Percentiles rank a stretch among this genome's conserved stretches.
Conservation (phyloP, 768 basidiomycete species). For the Infundibulicybe gibba region DNA sequence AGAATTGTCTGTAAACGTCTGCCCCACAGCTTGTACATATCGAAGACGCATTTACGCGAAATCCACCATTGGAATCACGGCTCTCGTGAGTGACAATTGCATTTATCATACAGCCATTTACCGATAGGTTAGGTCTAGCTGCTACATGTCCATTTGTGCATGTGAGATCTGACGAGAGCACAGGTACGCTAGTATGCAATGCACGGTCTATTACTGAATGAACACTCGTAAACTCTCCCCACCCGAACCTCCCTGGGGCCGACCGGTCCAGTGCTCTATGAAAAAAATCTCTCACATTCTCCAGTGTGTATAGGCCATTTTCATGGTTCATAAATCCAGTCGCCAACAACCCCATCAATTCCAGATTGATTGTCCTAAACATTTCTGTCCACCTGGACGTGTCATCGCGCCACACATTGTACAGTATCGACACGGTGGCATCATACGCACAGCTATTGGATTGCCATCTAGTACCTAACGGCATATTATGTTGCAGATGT, state of each 20-base stretch:
- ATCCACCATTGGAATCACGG: too few relatives aligned
- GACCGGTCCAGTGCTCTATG: neutral
- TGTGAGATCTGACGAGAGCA: too few relatives aligned
- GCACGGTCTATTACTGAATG: too few relatives aligned
- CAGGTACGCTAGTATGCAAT: too few relatives aligned
- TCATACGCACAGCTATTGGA: slow-evolving; percentile 29
- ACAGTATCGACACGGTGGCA: slow-evolving; percentile 16
- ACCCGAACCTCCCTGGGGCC: neutral
- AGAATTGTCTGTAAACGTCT: too few relatives aligned
- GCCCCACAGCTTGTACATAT: too few relatives aligned
- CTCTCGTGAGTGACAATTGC: too few relatives aligned
- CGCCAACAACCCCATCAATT: neutral
- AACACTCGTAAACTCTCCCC: too few relatives aligned
- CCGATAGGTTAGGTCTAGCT: too few relatives aligned
- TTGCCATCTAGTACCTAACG: slow-evolving; percentile 13
- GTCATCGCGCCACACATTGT: slow-evolving; percentile 13
- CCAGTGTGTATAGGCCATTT: neutral
- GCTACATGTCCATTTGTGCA: too few relatives aligned
- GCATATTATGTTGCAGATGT: neutral
- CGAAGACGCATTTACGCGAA: too few relatives aligned
- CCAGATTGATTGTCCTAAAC: neutral
- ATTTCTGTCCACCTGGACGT: neutral
- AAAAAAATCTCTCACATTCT: neutral
- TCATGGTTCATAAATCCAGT: neutral
- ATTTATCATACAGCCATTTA: too few relatives aligned